These are phyloP conservation scores for Pseudogymnoascus sp. DNA, from an alignment of 2,329 filamentous ascomycete genomes.

Conservation along the genomic window DNA sequence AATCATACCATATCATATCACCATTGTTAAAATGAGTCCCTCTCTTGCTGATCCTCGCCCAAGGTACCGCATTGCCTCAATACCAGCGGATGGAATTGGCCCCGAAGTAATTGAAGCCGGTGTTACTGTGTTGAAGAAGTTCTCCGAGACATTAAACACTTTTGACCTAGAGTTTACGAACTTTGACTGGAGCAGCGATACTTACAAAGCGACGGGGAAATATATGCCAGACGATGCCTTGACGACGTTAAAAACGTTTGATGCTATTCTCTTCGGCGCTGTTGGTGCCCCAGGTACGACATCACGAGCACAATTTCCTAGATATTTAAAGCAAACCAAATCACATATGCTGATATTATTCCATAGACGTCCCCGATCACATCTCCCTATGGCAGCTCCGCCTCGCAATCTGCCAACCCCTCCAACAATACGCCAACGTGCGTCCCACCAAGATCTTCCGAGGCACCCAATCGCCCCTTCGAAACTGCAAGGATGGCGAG, in stretches of 20 bases:
- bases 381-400: slow-evolving; percentile 59
- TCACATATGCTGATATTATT: neutral
- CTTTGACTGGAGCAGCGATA: slow-evolving; percentile 53
- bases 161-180: slow-evolving; percentile 56
- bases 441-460: slow-evolving; percentile 52
- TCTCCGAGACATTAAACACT: slow-evolving; percentile 43
- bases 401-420: slow-evolving; percentile 54
- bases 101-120: slow-evolving; percentile 54
- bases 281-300: slow-evolving; percentile 47
- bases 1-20: neutral
- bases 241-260: slow-evolving; percentile 44
- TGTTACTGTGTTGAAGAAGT: slow-evolving; percentile 51
- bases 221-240: slow-evolving; percentile 54
- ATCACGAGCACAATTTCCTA: neutral
- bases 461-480: slow-evolving; percentile 49
- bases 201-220: slow-evolving; percentile 49
- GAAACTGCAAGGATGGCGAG: slow-evolving; percentile 37
- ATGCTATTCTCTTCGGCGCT: slow-evolving; percentile 54
- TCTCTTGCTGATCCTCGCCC: neutral
- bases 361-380: slow-evolving; percentile 53
- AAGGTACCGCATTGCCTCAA: slow-evolving; percentile 47
- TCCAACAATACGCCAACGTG: slow-evolving; percentile 62
- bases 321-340: neutral
- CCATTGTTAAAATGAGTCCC: slow-evolving; percentile 10
- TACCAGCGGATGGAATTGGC: slow-evolving; percentile 58